phyloP scores from a whole-genome alignment of 345 rosid species.

The Heritiera littoralis region DNA sequence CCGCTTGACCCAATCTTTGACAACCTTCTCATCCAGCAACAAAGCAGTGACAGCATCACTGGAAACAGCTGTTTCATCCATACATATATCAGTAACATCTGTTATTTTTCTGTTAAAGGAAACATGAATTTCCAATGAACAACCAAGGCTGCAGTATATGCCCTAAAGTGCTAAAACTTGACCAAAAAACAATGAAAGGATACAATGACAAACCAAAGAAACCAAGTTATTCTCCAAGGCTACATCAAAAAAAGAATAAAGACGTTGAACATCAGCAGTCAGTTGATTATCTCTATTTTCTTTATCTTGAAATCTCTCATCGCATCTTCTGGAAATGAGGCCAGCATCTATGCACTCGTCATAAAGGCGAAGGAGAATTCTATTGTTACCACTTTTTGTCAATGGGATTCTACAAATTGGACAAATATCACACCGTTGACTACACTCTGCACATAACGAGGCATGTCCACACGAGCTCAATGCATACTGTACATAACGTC shows the following conservation, averaged over 20 bases:
- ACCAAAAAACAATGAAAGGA: constrained; percentile 39
- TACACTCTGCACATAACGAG: constrained; percentile 83
- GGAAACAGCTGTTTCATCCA: constrained; percentile 99
- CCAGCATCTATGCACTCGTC: constrained; percentile 84
- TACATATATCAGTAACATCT: constrained; percentile 95
- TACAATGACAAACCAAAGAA: constrained; percentile 92
- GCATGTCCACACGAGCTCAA: constrained; percentile 90
- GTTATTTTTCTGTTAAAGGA: constrained; percentile 54
- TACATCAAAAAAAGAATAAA: constrained; percentile 84
- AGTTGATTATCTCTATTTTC: constrained; percentile 61
- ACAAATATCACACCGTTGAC: constrained; percentile 79
- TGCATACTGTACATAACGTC: constrained; percentile 62
- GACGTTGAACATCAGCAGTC: constrained; percentile 74
- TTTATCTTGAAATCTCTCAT: constrained; percentile 58
- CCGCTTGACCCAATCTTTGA: constrained; percentile 98
- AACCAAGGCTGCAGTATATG: background rate
- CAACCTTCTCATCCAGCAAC: constrained; percentile 98
- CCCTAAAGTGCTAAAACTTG: background rate
- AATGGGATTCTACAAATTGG: constrained; percentile 76
- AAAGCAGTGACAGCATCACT: constrained; percentile 93
- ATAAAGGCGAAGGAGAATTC: constrained; percentile 67
- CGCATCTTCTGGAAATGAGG: constrained; percentile 54
- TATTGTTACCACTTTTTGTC: constrained; percentile 41
- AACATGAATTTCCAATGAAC: constrained; percentile 19
- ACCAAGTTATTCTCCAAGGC: constrained; percentile 84